Conservation (phyloP, 306 rosid species). For the Glycine latifolia region DNA sequence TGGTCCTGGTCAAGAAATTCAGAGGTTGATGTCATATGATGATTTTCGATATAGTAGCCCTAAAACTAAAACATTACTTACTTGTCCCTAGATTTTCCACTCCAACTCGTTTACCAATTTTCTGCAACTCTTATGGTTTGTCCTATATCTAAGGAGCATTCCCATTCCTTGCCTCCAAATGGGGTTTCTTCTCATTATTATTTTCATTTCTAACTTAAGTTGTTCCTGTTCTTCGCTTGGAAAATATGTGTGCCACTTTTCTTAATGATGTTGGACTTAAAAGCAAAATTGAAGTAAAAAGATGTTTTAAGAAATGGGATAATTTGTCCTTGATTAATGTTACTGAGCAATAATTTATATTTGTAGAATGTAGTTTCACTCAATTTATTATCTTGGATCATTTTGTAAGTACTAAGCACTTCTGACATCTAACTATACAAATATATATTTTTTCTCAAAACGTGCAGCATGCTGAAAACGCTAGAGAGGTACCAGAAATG, state of each 20-base stretch:
- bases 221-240: not conserved
- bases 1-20: constrained; percentile 28
- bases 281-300: not conserved
- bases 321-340: not conserved
- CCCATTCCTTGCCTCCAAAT: not conserved
- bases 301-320: constrained; percentile 4
- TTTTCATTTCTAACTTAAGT: not conserved
- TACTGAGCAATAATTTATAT: not conserved
- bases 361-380: not conserved
- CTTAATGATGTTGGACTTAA: not conserved
- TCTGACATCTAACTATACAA: constrained; percentile 1
- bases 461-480: constrained; percentile 93
- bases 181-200: not conserved
- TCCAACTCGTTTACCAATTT: not conserved
- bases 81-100: not conserved
- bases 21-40: constrained; percentile 33
- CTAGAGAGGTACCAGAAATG: constrained; percentile 98
- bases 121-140: not conserved
- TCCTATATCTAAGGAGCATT: not conserved
- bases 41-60: constrained; percentile 12
- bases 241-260: not conserved
- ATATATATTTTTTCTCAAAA: constrained; percentile 4
- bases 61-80: not conserved
- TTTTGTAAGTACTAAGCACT: not conserved
- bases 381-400: not conserved